Base-by-base conservation (phyloP, 106 monocot genomes). In the Agapanthus africanus region DNA sequence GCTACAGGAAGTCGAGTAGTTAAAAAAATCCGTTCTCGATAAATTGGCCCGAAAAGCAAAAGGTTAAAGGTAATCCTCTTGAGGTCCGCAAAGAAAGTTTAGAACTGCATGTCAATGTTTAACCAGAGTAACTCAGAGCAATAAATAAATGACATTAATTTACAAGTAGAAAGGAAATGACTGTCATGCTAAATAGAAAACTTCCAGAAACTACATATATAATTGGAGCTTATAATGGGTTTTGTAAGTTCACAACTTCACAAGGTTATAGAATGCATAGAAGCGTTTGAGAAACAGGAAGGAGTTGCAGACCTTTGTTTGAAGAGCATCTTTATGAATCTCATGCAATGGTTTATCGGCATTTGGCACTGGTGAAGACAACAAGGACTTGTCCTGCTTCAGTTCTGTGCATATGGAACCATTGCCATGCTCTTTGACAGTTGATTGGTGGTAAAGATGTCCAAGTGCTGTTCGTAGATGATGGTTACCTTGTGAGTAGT, bases 381-480 rank as follows among this genome's bases (percentile, higher is more conserved):
- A 18, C 63, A 74, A 33, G 33, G 51, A 50, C 37, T 77, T 83
- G 46, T 75, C 73, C 68, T 69, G 73, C 56, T 59, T 42, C n/a
- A 59, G 23, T 2, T 70, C 42, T 23, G 60, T 28, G 69, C 34
- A 65, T n/a, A n/a, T n/a, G n/a, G 67, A 81, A 37, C 74, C 67
- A 39, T 71, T 28, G 27, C 26, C 54, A 73, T 72, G 31, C 50
- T 70, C 57, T 62, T 80, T 59, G 66, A 38, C 23, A 69, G 71
- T 66, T 42, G 79, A 27, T 19, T 71, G 56, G 41, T 59, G 67
- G 63, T 85, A 87, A 77, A 91, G 84, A 62, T 84, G 80, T 35
- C 80, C 74, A 57, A 91, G 87, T 59, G 82, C 78, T 56, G 71
- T 66, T 10, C 91, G 79, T 21, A 91, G 76, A 37, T 73, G 85